A percentile compares a stretch with the other conserved stretches of the same genome.
These are phyloP conservation scores for Ophiorrhiza pumila DNA, from an alignment of 257 asterid species.

Conservation along the genomic window DNA sequence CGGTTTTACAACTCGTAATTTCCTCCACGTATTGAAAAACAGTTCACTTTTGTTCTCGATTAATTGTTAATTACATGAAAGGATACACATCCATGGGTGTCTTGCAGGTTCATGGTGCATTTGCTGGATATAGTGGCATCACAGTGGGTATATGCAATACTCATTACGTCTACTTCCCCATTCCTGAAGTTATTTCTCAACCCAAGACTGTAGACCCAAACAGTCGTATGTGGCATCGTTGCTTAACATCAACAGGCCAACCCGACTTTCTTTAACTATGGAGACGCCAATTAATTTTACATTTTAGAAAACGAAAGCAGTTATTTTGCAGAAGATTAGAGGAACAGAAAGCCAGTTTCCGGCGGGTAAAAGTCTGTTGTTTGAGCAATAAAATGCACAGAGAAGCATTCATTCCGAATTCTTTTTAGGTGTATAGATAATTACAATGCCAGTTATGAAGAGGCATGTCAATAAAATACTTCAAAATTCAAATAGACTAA, in stretches of 20 bases:
- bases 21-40: neutral
- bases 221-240: conserved; percentile 99
- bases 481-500: neutral
- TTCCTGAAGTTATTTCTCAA: conserved; percentile 78
- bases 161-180: conserved; percentile 86
- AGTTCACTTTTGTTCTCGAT: neutral
- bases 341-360: conserved; percentile 21
- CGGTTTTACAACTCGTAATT: neutral
- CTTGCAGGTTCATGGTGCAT: conserved; percentile 95
- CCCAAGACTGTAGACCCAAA: conserved; percentile 72
- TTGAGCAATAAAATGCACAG: conserved; percentile 22
- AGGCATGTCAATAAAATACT: conserved; percentile 15
- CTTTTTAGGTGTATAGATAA: conserved; percentile 27
- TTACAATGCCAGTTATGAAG: conserved; percentile 19
- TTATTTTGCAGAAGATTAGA: conserved; percentile 19
- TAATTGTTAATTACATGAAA: neutral
- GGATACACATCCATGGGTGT: neutral
- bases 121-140: conserved; percentile 94
- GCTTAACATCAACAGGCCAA: conserved; percentile 95
- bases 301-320: conserved; percentile 8
- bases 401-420: conserved; percentile 6
- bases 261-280: conserved; percentile 64
- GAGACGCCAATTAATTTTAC: conserved; percentile 13
- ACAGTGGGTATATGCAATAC: conserved; percentile 95
- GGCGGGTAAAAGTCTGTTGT: conserved; percentile 15